Conservation (phyloP, 768 basidiomycete genomes). For the Arthromyces matolae region DNA sequence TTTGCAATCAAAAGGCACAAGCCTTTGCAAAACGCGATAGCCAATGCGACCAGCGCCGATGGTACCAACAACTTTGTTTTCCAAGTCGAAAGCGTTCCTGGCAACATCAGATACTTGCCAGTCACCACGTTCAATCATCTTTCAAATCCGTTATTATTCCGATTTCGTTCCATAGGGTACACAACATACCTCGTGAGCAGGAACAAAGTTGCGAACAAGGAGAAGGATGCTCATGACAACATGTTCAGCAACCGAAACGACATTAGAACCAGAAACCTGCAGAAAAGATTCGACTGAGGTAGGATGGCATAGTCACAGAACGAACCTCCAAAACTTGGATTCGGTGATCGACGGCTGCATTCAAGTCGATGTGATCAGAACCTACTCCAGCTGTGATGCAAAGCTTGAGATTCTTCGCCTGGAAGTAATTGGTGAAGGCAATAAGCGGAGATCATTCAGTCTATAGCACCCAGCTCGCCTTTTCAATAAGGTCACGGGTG, state of each 20-base stretch:
- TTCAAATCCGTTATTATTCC: background rate
- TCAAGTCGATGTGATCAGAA: slow-evolving; percentile 87
- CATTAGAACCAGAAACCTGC: slow-evolving; percentile 82
- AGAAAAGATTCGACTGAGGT: slow-evolving; percentile 10
- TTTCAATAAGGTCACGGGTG: slow-evolving; percentile 66
- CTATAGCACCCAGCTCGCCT: slow-evolving; percentile 40
- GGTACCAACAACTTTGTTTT: slow-evolving; percentile 88
- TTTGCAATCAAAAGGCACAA: slow-evolving; percentile 82
- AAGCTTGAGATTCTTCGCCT: slow-evolving; percentile 84
- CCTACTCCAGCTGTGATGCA: slow-evolving; percentile 91
- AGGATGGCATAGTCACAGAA: background rate
- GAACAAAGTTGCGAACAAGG: slow-evolving; percentile 86
- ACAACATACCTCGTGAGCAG: slow-evolving; percentile 69
- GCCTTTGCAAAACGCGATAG: slow-evolving; percentile 79
- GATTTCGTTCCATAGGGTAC: background rate
- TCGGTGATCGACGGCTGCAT: slow-evolving; percentile 76
- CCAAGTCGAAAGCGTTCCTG: slow-evolving; percentile 82
- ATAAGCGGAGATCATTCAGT: slow-evolving; percentile 1
- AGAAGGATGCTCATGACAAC: slow-evolving; percentile 88
- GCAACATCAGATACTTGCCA: slow-evolving; percentile 87
- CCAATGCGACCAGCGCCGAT: slow-evolving; percentile 82
- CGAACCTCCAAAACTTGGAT: slow-evolving; percentile 74
- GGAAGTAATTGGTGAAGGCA: slow-evolving; percentile 22
- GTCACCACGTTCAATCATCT: slow-evolving; percentile 82
- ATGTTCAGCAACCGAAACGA: slow-evolving; percentile 89